These are phyloP conservation scores for Pisolithus marmoratus DNA, from an alignment of 768 basidiomycete species.

Conservation along the genomic window DNA sequence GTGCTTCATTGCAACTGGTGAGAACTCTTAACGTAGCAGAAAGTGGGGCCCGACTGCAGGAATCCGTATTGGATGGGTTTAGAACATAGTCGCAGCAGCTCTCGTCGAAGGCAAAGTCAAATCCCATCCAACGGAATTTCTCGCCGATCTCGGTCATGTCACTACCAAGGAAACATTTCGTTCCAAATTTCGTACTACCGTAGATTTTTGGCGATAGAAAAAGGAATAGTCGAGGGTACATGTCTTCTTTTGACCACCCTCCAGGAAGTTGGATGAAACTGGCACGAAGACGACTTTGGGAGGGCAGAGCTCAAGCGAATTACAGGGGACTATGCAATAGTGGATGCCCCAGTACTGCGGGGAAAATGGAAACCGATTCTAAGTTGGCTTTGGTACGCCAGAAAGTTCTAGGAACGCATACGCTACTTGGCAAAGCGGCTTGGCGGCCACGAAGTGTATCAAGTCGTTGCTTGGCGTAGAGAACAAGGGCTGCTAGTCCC, in stretches of 20 bases:
- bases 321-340: too few species aligned
- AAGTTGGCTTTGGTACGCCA: too few species aligned
- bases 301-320: background rate
- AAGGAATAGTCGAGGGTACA: slow-evolving; percentile 4
- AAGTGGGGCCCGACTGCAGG: slow-evolving; percentile 22
- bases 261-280: slow-evolving; percentile 9
- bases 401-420: too few species aligned
- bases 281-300: slow-evolving; percentile 6
- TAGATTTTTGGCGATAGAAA: slow-evolving; percentile 6
- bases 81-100: slow-evolving; percentile 31
- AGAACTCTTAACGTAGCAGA: too few species aligned
- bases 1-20: too few species aligned
- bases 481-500: too few species aligned
- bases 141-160: slow-evolving; percentile 51
- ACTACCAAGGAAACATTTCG: slow-evolving; percentile 45
- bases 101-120: slow-evolving; percentile 22
- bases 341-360: too few species aligned
- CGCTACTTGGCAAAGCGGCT: too few species aligned
- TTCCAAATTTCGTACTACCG: slow-evolving; percentile 46
- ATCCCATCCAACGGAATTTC: slow-evolving; percentile 36
- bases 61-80: slow-evolving; percentile 33
- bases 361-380: too few species aligned
- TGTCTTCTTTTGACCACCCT: slow-evolving; percentile 5
- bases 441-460: too few species aligned
- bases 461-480: too few species aligned